A percentile compares a stretch with the other conserved stretches of the same genome.
These are phyloP conservation scores for Populus pruinosa DNA, from an alignment of 345 rosid species.

Conservation along the genomic window DNA sequence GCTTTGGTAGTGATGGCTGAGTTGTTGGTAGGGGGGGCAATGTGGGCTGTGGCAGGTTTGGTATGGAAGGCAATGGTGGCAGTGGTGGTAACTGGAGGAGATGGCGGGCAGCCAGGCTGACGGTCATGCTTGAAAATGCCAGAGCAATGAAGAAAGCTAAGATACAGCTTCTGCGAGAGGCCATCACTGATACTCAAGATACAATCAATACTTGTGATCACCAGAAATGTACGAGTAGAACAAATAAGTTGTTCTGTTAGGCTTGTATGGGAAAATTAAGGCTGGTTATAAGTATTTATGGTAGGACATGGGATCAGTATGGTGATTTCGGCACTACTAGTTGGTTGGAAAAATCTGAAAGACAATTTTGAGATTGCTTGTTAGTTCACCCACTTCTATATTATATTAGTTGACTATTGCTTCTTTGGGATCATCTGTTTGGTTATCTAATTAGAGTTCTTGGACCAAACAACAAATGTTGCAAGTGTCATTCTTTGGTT, in stretches of 20 bases:
- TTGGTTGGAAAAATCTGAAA: background rate
- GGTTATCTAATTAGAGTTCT: background rate
- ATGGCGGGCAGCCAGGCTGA: constrained; percentile 28
- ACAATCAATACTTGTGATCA: background rate
- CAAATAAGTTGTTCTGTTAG: background rate
- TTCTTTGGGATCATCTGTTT: background rate
- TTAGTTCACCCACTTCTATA: background rate
- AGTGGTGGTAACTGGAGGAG: constrained; percentile 20
- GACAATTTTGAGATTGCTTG: background rate
- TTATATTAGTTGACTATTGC: background rate
- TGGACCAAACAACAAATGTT: background rate
- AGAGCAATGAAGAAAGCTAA: constrained; percentile 13
- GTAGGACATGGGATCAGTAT: background rate
- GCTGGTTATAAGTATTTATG: background rate
- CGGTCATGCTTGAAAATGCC: constrained; percentile 2
- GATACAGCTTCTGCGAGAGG: background rate
- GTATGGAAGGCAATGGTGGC: constrained; percentile 18
- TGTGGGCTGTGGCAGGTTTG: constrained; percentile 1
- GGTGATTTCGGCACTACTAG: background rate
- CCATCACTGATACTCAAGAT: background rate
- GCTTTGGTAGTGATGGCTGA: background rate
- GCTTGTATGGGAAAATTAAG: background rate
- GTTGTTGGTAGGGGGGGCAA: constrained; percentile 16
- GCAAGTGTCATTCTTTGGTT: background rate
- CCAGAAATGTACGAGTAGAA: background rate